A percentile compares a stretch with the other conserved stretches of the same genome.
Evolutionary conservation across 805 yeast genomes (phyloP).

Genomic region (Ascoidea asiatica): DNA sequence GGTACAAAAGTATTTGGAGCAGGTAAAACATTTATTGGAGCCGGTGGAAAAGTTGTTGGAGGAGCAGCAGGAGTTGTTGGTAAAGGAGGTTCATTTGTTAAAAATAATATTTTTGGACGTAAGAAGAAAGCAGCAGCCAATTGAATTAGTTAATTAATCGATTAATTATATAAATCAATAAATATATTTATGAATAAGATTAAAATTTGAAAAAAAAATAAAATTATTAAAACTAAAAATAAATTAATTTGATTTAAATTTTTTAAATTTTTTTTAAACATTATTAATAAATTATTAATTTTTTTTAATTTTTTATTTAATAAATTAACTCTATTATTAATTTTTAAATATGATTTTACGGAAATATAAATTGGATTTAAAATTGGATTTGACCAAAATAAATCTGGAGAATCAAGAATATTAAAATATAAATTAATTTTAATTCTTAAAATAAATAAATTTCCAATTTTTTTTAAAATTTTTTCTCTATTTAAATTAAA

Average conservation of each 20-base stretch:
- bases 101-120: conserved; percentile 26
- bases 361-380: conserved; percentile 96
- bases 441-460: conserved; percentile 75
- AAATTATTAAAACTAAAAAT: conserved; percentile 78
- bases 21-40: conserved; percentile 39
- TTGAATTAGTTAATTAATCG: background rate
- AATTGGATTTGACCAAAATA: conserved; percentile 99
- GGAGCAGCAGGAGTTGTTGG: conserved; percentile 22
- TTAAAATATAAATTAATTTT: conserved; percentile 77
- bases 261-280: conserved; percentile 94
- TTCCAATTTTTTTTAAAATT: conserved; percentile 96
- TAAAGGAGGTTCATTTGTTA: conserved; percentile 25
- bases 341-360: conserved; percentile 88
- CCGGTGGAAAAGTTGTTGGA: conserved; percentile 29
- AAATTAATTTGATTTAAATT: conserved; percentile 89
- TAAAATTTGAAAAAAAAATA: conserved; percentile 85
- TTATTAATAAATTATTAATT: conserved; percentile 80
- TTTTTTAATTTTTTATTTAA: conserved; percentile 90
- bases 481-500: conserved; percentile 89
- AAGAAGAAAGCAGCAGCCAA: conserved; percentile 1
- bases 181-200: conserved; percentile 77
- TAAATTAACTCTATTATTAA: conserved; percentile 83
- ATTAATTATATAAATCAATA: conserved; percentile 35
- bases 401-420: conserved; percentile 89
- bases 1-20: conserved; percentile 29